Conservation (phyloP, 1,139 yeast genomes). For the Pneumocystis sp. region DNA sequence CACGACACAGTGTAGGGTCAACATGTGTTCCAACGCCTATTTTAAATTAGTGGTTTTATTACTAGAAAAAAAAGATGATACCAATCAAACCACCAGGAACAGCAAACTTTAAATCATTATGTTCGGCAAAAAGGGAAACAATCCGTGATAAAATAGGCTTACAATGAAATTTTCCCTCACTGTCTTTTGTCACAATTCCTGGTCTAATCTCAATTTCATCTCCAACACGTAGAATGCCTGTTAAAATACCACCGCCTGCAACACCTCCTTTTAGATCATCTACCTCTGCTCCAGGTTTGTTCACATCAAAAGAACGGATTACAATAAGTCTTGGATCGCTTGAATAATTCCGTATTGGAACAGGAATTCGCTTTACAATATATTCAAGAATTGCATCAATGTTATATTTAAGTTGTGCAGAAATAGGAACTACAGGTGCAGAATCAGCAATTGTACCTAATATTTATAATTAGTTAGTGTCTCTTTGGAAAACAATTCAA, state of each 20-base stretch:
- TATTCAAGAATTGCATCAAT: constrained; percentile 97
- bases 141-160: constrained; percentile 90
- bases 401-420: constrained; percentile 96
- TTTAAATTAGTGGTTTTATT: background rate
- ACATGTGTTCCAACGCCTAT: constrained; percentile 78
- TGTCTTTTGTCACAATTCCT: constrained; percentile 90
- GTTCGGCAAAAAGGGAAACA: constrained; percentile 90
- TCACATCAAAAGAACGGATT: constrained; percentile 95
- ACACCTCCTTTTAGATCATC: constrained; percentile 98
- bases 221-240: constrained; percentile 91
- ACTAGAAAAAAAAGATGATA: constrained; percentile 14
- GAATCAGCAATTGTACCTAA: constrained; percentile 94
- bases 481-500: background rate
- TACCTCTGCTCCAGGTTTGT: constrained; percentile 96
- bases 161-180: constrained; percentile 76
- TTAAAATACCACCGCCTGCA: constrained; percentile 96
- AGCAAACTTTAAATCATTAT: constrained; percentile 93
- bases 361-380: constrained; percentile 89
- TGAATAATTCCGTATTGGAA: constrained; percentile 85
- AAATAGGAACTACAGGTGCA: constrained; percentile 96
- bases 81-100: constrained; percentile 99
- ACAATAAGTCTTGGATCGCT: constrained; percentile 93
- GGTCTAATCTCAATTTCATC: constrained; percentile 99
- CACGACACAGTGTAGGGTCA: constrained; percentile 97
- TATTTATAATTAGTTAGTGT: background rate